A percentile compares a stretch with the other conserved stretches of the same genome.
Conservation (phyloP, 208 protist species). For the Leishmania arabica region DNA sequence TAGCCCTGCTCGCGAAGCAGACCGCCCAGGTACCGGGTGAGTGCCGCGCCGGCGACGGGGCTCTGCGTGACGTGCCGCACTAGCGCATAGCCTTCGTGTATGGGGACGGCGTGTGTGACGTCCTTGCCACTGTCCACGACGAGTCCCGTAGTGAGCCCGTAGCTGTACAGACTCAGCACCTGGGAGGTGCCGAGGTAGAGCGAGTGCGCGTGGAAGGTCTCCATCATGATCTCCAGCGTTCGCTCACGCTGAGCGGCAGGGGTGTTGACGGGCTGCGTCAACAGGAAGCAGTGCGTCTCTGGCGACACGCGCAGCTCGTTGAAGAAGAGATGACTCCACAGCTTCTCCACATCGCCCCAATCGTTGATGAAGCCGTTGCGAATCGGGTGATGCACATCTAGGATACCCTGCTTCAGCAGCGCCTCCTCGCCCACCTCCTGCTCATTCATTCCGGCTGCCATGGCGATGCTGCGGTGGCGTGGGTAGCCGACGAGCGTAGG, state of each 20-base stretch:
- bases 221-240: slow-evolving; percentile 94
- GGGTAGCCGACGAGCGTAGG: slow-evolving; percentile 90
- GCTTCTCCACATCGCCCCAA: slow-evolving; percentile 93
- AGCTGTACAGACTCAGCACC: slow-evolving; percentile 93
- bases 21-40: slow-evolving; percentile 85
- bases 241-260: slow-evolving; percentile 83
- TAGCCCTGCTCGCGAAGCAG: slow-evolving; percentile 82
- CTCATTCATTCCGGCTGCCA: slow-evolving; percentile 92
- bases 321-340: slow-evolving; percentile 93
- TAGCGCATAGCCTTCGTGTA: slow-evolving; percentile 95
- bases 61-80: slow-evolving; percentile 82
- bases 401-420: slow-evolving; percentile 81
- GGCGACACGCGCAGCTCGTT: slow-evolving; percentile 88
- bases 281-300: slow-evolving; percentile 91
- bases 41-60: slow-evolving; percentile 66
- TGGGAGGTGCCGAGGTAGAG: slow-evolving; percentile 91
- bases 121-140: slow-evolving; percentile 94
- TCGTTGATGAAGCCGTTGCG: slow-evolving; percentile 78
- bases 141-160: slow-evolving; percentile 93
- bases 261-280: slow-evolving; percentile 88
- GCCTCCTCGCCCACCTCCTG: slow-evolving; percentile 89
- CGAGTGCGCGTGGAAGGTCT: slow-evolving; percentile 93
- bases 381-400: slow-evolving; percentile 73
- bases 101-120: slow-evolving; percentile 80
- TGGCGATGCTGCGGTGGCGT: slow-evolving; percentile 88